Conservation (phyloP, 768 basidiomycete genomes). For the Xerocomellus intermedius region DNA sequence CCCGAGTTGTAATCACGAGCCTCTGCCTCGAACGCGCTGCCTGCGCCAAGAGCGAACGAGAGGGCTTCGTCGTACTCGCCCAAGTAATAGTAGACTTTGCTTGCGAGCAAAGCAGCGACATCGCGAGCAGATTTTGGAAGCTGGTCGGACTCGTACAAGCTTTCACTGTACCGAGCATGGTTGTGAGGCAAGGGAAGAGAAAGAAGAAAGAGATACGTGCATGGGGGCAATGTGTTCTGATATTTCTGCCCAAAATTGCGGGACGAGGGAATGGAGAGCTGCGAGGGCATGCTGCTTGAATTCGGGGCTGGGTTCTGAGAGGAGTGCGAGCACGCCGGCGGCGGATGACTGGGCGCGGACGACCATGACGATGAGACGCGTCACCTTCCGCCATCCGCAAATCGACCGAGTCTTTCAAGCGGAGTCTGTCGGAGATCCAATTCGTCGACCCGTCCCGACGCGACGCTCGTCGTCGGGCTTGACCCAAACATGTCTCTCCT, state of each 20-base stretch:
- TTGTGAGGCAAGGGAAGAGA: conserved; percentile 8
- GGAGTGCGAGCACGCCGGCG: conserved; percentile 87
- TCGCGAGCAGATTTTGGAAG: conserved; percentile 73
- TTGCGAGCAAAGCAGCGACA: conserved; percentile 88
- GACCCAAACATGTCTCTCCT: conserved; percentile 46
- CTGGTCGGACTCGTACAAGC: conserved; percentile 80
- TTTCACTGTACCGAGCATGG: conserved; percentile 58
- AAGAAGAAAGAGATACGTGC: conserved; percentile 45
- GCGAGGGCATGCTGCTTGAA: conserved; percentile 92
- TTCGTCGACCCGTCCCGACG: conserved; percentile 20
- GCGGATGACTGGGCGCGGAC: conserved; percentile 74
- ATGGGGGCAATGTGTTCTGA: conserved; percentile 90
- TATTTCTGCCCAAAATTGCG: conserved; percentile 98
- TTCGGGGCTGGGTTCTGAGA: conserved; percentile 82
- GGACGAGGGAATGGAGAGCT: conserved; percentile 77
- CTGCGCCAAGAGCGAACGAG: conserved; percentile 91
- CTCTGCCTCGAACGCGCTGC: conserved; percentile 79
- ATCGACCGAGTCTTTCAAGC: conserved; percentile 25
- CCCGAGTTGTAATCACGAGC: conserved; percentile 59
- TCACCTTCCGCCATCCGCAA: conserved; percentile 42
- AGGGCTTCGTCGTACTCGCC: conserved; percentile 95
- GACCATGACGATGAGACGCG: conserved; percentile 54
- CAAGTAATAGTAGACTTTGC: conserved; percentile 97
- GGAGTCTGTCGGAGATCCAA: conserved; percentile 31
- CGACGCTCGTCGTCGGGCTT: conserved; percentile 22